Conservation (phyloP, 2,329 filamentous ascomycete genomes). For the Fusarium longipes region DNA sequence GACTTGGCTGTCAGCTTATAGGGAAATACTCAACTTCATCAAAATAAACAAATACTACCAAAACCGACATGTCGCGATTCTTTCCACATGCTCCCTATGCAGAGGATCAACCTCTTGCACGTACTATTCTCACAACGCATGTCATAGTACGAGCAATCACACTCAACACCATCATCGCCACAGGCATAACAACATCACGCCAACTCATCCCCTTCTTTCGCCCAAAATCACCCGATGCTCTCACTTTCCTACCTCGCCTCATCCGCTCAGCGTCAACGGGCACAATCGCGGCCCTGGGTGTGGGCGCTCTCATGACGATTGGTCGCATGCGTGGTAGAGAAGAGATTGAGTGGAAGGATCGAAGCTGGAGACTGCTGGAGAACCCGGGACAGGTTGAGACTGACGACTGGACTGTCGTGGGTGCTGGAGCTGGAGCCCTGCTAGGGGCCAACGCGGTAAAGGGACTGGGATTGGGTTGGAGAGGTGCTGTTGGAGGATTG, state of each 20-base stretch:
- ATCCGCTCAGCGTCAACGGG: conserved; percentile 60
- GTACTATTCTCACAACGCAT: conserved; percentile 68
- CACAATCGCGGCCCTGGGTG: conserved; percentile 57
- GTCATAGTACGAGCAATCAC: conserved; percentile 67
- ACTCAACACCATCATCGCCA: conserved; percentile 62
- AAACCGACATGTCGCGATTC: conserved; percentile 63
- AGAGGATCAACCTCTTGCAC: conserved; percentile 69
- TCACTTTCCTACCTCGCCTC: conserved; percentile 51
- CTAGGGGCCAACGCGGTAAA: conserved; percentile 48
- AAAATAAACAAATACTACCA: not conserved
- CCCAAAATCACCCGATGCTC: conserved; percentile 44
- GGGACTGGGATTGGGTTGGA: conserved; percentile 51
- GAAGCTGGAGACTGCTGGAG: conserved; percentile 70
- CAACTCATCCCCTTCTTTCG: conserved; percentile 47
- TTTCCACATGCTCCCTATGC: conserved; percentile 67
- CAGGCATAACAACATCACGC: conserved; percentile 52
- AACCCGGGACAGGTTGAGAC: conserved; percentile 66
- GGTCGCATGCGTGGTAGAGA: conserved; percentile 66
- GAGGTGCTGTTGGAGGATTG: conserved; percentile 56
- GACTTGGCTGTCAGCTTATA: not conserved
- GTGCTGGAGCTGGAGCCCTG: conserved; percentile 53
- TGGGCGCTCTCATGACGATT: conserved; percentile 58
- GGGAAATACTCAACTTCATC: not conserved
- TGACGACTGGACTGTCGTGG: conserved; percentile 66
- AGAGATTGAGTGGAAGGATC: conserved; percentile 72